Evolutionary conservation across 495 filamentous ascomycete species (phyloP).

Genomic region (Clohesyomyces aquaticus): DNA sequence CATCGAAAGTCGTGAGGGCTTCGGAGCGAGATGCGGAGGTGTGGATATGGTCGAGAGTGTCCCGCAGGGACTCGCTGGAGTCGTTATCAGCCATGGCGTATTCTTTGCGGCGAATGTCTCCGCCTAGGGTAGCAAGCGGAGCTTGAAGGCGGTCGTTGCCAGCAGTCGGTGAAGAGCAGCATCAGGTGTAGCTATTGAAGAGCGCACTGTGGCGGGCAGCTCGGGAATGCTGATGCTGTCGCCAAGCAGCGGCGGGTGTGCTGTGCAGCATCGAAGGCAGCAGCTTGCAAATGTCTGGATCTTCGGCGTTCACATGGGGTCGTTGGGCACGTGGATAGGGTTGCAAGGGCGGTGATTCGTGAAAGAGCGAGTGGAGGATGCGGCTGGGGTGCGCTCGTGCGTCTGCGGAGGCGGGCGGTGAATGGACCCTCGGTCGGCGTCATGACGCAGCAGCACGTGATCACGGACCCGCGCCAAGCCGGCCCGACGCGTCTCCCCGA

Average conservation of each 20-base stretch:
- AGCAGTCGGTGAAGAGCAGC: conserved; percentile 4
- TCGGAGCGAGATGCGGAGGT: conserved; percentile 77
- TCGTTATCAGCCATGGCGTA: conserved; percentile 26
- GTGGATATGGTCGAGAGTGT: conserved; percentile 83
- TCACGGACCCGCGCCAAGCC: not conserved
- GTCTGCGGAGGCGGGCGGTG: no score
- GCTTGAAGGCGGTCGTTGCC: not conserved
- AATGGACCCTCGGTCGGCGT: not conserved
- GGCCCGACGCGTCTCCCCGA: not conserved
- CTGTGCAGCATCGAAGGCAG: not conserved
- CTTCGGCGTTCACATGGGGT: not conserved
- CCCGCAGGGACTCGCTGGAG: conserved; percentile 51
- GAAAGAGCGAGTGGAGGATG: no score
- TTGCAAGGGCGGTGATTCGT: not conserved
- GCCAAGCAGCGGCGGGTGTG: not conserved
- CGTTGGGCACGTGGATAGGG: not conserved
- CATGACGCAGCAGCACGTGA: not conserved
- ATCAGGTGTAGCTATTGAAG: conserved; percentile 7
- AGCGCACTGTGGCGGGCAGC: not conserved
- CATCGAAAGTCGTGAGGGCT: conserved; percentile 84
- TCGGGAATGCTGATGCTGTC: not conserved
- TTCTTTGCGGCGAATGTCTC: not conserved
- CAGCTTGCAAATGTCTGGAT: no score
- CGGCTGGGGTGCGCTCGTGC: no score
- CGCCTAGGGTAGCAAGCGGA: not conserved